These are phyloP conservation scores for Cryptococcus maquisensis DNA, from an alignment of 1,284 basidiomycete species.

Conservation along the genomic window DNA sequence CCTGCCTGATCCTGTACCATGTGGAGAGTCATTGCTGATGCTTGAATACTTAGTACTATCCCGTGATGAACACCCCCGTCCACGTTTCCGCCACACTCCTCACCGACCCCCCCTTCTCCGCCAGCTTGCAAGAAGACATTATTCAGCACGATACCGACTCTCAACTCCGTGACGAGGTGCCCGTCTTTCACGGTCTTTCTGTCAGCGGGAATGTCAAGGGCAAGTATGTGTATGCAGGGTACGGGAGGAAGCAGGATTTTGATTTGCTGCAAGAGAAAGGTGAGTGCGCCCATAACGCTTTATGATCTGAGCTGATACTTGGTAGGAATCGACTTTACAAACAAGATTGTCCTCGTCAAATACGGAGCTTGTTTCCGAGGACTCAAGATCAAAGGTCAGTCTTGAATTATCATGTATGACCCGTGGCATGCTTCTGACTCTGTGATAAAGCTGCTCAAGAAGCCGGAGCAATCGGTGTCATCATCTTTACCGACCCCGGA, in stretches of 20 bases:
- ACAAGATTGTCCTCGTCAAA: constrained; percentile 75
- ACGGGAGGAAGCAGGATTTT: constrained; percentile 74
- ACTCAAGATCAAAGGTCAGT: constrained; percentile 52
- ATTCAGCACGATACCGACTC: constrained; percentile 51
- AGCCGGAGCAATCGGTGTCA: constrained; percentile 60
- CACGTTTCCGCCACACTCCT: constrained; percentile 49
- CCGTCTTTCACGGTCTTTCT: constrained; percentile 46
- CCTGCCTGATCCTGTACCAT: background rate
- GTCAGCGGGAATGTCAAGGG: constrained; percentile 53
- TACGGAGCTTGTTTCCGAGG: constrained; percentile 82
- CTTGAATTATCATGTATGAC: background rate
- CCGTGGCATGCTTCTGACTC: background rate
- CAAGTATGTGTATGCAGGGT: constrained; percentile 73
- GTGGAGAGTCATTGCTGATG: background rate
- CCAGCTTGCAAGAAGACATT: constrained; percentile 50
- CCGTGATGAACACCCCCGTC: constrained; percentile 71
- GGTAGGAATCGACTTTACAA: constrained; percentile 65
- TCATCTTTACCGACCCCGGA: constrained; percentile 82
- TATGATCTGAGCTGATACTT: background rate
- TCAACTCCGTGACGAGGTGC: constrained; percentile 48
- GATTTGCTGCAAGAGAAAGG: constrained; percentile 56
- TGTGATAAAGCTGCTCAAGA: constrained; percentile 72
- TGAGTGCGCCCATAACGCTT: constrained; percentile 12
- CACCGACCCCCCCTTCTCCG: constrained; percentile 47
- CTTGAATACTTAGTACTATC: constrained; percentile 65